These are phyloP conservation scores for Acidiella bohemica DNA, from an alignment of 495 filamentous ascomycete species.

Conservation along the genomic window DNA sequence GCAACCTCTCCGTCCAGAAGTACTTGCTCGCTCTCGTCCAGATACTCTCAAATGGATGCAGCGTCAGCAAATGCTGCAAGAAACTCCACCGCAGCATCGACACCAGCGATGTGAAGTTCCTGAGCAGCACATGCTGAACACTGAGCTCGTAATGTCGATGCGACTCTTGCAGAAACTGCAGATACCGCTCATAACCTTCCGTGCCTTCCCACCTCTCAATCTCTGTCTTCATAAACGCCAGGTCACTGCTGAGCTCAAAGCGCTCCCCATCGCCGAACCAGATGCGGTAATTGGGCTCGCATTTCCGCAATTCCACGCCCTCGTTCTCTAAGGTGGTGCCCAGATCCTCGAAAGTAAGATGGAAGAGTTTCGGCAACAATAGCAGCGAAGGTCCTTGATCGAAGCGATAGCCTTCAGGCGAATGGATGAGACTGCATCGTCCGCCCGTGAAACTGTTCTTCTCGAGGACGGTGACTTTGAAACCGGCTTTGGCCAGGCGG, in stretches of 20 bases:
- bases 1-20: slow-evolving; percentile 51
- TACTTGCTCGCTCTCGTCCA: slow-evolving; percentile 45
- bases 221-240: slow-evolving; percentile 49
- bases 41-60: slow-evolving; percentile 55
- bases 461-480: slow-evolving; percentile 52
- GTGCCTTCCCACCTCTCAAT: slow-evolving; percentile 52
- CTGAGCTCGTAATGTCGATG: slow-evolving; percentile 52
- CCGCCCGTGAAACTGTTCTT: slow-evolving; percentile 56
- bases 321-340: slow-evolving; percentile 45
- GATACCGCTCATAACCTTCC: slow-evolving; percentile 49
- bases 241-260: slow-evolving; percentile 47
- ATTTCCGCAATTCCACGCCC: slow-evolving; percentile 48
- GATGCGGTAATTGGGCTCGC: slow-evolving; percentile 56
- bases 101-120: slow-evolving; percentile 44
- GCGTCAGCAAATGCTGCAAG: slow-evolving; percentile 35
- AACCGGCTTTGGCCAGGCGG: slow-evolving; percentile 50
- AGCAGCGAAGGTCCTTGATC: slow-evolving; percentile 61
- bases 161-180: slow-evolving; percentile 46
- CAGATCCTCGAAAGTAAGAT: slow-evolving; percentile 48
- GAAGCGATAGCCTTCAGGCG: slow-evolving; percentile 47
- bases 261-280: slow-evolving; percentile 50
- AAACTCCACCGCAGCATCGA: slow-evolving; percentile 41
- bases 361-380: slow-evolving; percentile 52
- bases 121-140: slow-evolving; percentile 44
- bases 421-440: slow-evolving; percentile 43